phyloP scores from a whole-genome alignment of 768 basidiomycete genomes.

The Paxillus ammoniavirescens region DNA sequence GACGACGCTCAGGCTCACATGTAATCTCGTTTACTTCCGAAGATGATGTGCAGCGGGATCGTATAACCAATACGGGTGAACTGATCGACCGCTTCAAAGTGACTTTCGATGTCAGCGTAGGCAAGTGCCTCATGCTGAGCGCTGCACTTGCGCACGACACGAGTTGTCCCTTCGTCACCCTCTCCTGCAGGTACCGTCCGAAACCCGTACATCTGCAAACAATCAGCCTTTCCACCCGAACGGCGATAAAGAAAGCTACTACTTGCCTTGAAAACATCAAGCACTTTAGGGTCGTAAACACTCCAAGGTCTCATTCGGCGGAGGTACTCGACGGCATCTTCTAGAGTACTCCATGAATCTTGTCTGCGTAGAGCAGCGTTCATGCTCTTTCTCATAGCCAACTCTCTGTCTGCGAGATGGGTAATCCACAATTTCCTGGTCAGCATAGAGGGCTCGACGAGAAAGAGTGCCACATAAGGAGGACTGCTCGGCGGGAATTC shows the following conservation, averaged over 20 bases:
- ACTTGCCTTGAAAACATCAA: slow-evolving; percentile 40
- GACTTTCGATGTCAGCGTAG: slow-evolving; percentile 44
- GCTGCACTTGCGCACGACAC: slow-evolving; percentile 40
- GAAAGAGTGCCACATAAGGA: slow-evolving; percentile 38
- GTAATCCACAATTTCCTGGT: slow-evolving; percentile 37
- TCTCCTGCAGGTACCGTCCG: neutral
- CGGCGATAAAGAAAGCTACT: neutral
- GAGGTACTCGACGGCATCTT: slow-evolving; percentile 43
- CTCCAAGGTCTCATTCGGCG: slow-evolving; percentile 45
- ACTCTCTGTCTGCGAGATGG: slow-evolving; percentile 37
- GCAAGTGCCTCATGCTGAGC: slow-evolving; percentile 44
- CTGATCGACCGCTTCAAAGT: slow-evolving; percentile 39
- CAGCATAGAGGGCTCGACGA: slow-evolving; percentile 46
- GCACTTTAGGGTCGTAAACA: slow-evolving; percentile 42
- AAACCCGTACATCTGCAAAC: slow-evolving; percentile 10
- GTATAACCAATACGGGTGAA: slow-evolving; percentile 33
- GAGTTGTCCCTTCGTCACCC: slow-evolving; percentile 17
- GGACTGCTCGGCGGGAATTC: slow-evolving; percentile 24
- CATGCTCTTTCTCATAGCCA: slow-evolving; percentile 37
- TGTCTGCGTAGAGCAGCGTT: slow-evolving; percentile 36
- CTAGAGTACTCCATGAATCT: slow-evolving; percentile 39
- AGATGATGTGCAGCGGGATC: slow-evolving; percentile 48
- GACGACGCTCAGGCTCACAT: slow-evolving; percentile 34
- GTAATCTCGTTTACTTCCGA: slow-evolving; percentile 44
- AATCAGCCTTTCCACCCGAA: neutral